Conservation (phyloP, 2,329 filamentous ascomycete species). For the Sclerotinia subarctica region DNA sequence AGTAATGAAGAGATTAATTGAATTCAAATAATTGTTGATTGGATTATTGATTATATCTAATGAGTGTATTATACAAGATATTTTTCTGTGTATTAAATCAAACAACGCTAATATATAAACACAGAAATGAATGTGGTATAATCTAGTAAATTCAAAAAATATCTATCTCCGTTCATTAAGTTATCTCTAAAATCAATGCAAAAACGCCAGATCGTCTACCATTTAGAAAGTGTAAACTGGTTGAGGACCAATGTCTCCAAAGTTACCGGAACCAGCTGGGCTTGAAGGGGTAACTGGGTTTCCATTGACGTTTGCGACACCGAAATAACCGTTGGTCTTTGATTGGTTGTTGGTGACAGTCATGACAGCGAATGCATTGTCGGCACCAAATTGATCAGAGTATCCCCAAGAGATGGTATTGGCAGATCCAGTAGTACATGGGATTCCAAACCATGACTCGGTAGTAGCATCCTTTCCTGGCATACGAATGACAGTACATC, state of each 20-base stretch:
- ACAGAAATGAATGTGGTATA: not conserved
- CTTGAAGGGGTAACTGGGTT: not conserved
- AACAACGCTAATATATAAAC: not conserved
- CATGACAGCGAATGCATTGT: not conserved
- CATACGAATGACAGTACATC: not conserved
- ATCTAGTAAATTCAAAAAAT: not conserved
- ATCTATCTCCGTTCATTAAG: not conserved
- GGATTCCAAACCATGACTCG: not conserved
- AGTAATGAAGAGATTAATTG: no score
- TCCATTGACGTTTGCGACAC: not conserved
- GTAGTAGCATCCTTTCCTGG: conserved; percentile 8
- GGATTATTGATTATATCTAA: not conserved
- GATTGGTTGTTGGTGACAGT: conserved; percentile 1
- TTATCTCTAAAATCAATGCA: no score
- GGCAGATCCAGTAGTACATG: not conserved
- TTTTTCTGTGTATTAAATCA: not conserved
- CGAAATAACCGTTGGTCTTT: conserved; percentile 3
- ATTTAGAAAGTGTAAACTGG: conserved; percentile 6
- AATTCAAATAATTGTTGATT: not conserved
- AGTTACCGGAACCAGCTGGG: not conserved
- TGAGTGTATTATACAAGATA: not conserved
- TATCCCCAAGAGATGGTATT: conserved; percentile 4
- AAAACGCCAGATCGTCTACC: not conserved
- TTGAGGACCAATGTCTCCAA: conserved; percentile 1
- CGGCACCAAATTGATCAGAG: conserved; percentile 1